These are phyloP conservation scores for Fusarium verrucosum DNA, from an alignment of 2,329 filamentous ascomycete species.

Conservation along the genomic window DNA sequence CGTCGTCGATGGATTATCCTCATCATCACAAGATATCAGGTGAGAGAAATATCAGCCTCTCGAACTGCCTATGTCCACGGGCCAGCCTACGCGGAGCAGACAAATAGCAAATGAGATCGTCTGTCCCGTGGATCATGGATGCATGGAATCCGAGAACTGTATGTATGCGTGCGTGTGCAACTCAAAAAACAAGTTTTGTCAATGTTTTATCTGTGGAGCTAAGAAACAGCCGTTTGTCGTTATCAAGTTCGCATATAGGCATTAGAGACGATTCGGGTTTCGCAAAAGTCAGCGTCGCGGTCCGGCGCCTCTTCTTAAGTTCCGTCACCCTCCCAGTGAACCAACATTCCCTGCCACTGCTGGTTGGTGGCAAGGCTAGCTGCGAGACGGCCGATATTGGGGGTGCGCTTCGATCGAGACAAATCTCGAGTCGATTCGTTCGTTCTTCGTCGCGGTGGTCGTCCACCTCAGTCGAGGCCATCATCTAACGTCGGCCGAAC, in stretches of 20 bases:
- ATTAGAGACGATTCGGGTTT: constrained; percentile 51
- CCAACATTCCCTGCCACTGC: constrained; percentile 45
- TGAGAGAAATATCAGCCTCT: constrained; percentile 30
- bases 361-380: constrained; percentile 43
- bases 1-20: constrained; percentile 24
- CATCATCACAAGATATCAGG: constrained; percentile 34
- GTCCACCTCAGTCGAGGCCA: constrained; percentile 41
- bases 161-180: constrained; percentile 29
- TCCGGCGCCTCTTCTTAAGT: constrained; percentile 41
- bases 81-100: constrained; percentile 40
- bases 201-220: constrained; percentile 54
- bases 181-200: constrained; percentile 46
- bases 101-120: constrained; percentile 22
- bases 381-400: constrained; percentile 45
- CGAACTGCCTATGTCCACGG: constrained; percentile 33
- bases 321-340: constrained; percentile 43
- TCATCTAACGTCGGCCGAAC: constrained; percentile 90
- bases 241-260: constrained; percentile 52
- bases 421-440: constrained; percentile 39
- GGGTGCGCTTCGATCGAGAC: constrained; percentile 40
- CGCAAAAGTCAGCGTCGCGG: constrained; percentile 44
- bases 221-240: constrained; percentile 56
- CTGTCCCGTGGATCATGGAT: constrained; percentile 36
- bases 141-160: constrained; percentile 37
- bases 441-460: constrained; percentile 36